Evolutionary conservation across 495 filamentous ascomycete genomes (phyloP).

Genomic region (Trichocladium uniseriatum): DNA sequence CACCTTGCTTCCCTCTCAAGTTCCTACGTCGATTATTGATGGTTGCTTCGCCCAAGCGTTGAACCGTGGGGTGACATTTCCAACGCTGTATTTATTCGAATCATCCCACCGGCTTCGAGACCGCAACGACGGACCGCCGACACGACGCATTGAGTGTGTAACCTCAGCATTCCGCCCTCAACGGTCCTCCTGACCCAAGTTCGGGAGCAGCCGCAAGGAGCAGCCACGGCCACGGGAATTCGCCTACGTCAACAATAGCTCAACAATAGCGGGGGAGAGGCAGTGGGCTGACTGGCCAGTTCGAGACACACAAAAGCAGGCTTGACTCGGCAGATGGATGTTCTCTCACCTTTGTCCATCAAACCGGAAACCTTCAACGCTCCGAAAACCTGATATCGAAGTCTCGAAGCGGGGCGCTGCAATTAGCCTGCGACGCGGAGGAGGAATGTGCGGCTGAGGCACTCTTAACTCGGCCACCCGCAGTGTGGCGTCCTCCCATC

Average conservation of each 20-base stretch:
- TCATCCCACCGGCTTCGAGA: not conserved
- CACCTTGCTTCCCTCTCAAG: not conserved
- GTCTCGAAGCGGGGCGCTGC: not conserved
- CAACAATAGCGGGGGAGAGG: too few species aligned
- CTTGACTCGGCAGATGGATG: not conserved
- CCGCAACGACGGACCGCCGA: not conserved
- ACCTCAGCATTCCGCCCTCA: not conserved
- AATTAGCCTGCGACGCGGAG: not conserved
- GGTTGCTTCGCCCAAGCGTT: too few species aligned
- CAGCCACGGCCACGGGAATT: not conserved
- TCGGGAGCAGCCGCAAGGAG: not conserved
- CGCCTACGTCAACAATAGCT: not conserved
- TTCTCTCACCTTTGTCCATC: not conserved
- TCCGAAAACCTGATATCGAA: not conserved
- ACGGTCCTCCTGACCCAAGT: not conserved
- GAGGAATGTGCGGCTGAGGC: slow-evolving; percentile 5
- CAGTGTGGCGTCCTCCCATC: not conserved
- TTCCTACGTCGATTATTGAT: not conserved
- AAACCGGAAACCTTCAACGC: not conserved
- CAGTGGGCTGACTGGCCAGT: not conserved
- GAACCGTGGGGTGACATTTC: too few species aligned
- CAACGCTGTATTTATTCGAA: too few species aligned
- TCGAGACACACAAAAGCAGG: not conserved
- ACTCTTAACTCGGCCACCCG: not conserved
- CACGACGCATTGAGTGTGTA: not conserved